Evolutionary conservation across 73 alveolate species (phyloP), one percentile per base, ranked within the genome.

Genomic region (Effrenium voratum): DNA sequence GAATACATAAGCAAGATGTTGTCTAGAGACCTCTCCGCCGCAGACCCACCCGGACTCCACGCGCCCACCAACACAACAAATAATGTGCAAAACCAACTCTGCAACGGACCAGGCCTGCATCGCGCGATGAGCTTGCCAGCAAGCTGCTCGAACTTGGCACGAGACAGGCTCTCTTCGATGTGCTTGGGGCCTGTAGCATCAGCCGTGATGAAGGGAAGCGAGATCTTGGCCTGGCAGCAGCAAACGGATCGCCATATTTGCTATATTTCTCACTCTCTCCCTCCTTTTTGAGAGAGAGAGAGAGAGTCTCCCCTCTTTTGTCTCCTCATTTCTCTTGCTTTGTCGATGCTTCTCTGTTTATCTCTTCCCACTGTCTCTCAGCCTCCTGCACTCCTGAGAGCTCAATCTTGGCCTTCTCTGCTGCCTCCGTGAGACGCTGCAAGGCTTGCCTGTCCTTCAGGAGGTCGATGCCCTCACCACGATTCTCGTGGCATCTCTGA

Each of bases 351-450:
- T n/a, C n/a, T n/a, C n/a, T n/a, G n/a, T n/a, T n/a, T n/a, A n/a
- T n/a, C n/a, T n/a, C n/a, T n/a, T n/a, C n/a, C n/a, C n/a, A n/a
- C 94, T 99, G 79, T 52, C 6, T 1, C 50, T 12, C 46, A 36
- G 86, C 86, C 84, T 73, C 84, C 84, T 73, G 84, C 50, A 73
- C 84, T 10, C 84, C 84, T 32, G 99, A 99, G 79, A 99, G 99
- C 91, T 99, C 99, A 99, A 99, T 99, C 99, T 99, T 99, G 2
- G 99, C 99, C 99, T 99, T 99, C 99, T 99, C 99, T 22, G 99
- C 99, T 98, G 99, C 99, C 90, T 99, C 99, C 99, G 99, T 99
- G 50, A 99, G 99, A 98, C 99, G 99, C 99, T 99, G 99, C 79
- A 99, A 91, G 13, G 99, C 99, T 94, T 99, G 98, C 83, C 95